Conservation (phyloP, 768 basidiomycete species). For the Asterophora lycoperdoides region DNA sequence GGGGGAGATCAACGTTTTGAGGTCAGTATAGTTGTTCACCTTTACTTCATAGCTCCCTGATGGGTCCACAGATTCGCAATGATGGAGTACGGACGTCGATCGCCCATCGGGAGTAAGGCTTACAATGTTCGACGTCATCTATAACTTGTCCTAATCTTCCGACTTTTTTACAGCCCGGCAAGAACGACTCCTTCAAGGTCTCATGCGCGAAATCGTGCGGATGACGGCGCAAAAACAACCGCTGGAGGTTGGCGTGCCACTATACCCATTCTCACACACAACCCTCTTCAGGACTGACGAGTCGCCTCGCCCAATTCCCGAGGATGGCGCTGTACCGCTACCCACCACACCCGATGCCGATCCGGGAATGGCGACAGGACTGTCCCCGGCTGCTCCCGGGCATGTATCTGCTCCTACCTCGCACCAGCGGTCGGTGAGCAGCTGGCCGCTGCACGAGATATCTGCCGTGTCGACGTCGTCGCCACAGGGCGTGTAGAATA, state of each 20-base stretch:
- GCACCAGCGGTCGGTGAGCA: conserved; percentile 10
- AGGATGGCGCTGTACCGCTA: conserved; percentile 34
- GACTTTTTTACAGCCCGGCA: conserved; percentile 57
- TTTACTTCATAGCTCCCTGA: conserved; percentile 5
- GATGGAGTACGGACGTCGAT: conserved; percentile 74
- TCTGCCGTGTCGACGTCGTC: conserved; percentile 12
- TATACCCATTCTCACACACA: conserved; percentile 77
- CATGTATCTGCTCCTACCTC: conserved; percentile 10
- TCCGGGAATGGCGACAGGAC: conserved; percentile 1
- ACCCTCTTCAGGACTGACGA: conserved; percentile 55
- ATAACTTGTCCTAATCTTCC: conserved; percentile 6
- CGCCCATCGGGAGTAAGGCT: conserved; percentile 75
- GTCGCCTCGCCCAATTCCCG: conserved; percentile 23
- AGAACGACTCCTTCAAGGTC: conserved; percentile 73
- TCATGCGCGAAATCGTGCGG: conserved; percentile 82
- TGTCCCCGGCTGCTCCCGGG: conserved; percentile 15
- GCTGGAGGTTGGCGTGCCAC: conserved; percentile 72
- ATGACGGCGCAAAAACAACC: conserved; percentile 80
- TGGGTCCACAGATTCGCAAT: conserved; percentile 61
- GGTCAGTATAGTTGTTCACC: conserved; percentile 38
- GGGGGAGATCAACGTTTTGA: conserved; percentile 82
- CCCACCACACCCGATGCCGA: conserved; percentile 33
- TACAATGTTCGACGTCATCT: conserved; percentile 10
- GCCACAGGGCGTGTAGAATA: conserved; percentile 12
- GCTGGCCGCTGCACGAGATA: conserved; percentile 25